These are phyloP conservation scores for Talaromyces sp. DNA, from an alignment of 2,329 filamentous ascomycete species.

Conservation along the genomic window DNA sequence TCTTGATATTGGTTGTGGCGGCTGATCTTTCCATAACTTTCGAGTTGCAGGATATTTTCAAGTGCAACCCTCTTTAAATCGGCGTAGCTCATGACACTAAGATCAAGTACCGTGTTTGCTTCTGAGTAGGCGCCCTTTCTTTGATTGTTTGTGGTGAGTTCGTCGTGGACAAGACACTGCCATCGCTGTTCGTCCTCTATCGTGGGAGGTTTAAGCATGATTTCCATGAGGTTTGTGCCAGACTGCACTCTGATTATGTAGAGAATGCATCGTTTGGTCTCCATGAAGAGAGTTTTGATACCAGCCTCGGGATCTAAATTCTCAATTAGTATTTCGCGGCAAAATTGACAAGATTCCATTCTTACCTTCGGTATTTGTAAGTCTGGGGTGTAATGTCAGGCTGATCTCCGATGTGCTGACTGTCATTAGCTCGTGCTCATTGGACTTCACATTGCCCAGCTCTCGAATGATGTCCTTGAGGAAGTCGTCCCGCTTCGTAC, in stretches of 20 bases:
- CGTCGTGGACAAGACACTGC: conserved; percentile 73
- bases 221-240: conserved; percentile 86
- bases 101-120: conserved; percentile 74
- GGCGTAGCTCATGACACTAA: conserved; percentile 82
- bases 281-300: conserved; percentile 90
- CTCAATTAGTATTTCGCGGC: conserved; percentile 6
- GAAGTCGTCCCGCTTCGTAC: conserved; percentile 75
- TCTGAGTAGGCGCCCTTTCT: conserved; percentile 86
- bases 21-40: conserved; percentile 80
- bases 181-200: conserved; percentile 87
- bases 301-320: conserved; percentile 77
- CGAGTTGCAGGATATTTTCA: conserved; percentile 87
- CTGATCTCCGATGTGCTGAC: conserved; percentile 85
- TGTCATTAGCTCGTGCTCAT: conserved; percentile 86
- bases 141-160: conserved; percentile 64
- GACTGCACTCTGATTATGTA: conserved; percentile 98
- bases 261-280: conserved; percentile 92
- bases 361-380: conserved; percentile 73
- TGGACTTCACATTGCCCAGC: conserved; percentile 90
- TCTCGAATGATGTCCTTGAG: conserved; percentile 89
- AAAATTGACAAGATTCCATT: neutral
- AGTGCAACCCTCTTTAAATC: conserved; percentile 89
- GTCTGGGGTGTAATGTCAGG: conserved; percentile 81
- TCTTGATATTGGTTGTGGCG: conserved; percentile 91
- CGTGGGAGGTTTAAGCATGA: conserved; percentile 82